These are phyloP conservation scores for Chlamydomonas reinhardtii DNA, from an alignment of 163 green algal genomes.

Conservation along the genomic window DNA sequence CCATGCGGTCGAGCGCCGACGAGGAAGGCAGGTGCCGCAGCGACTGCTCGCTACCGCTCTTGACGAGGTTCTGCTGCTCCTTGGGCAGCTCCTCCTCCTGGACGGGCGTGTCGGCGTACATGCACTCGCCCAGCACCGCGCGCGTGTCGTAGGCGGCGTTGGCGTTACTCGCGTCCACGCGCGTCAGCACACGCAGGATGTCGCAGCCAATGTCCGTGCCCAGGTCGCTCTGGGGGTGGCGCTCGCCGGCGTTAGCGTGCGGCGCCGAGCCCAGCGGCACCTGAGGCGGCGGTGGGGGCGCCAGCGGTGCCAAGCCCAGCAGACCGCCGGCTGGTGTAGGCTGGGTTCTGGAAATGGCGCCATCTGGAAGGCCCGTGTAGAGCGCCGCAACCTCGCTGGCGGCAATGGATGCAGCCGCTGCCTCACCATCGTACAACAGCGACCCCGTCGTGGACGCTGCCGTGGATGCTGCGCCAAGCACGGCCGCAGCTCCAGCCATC, in stretches of 20 bases:
- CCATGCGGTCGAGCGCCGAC: slow-evolving; percentile 24
- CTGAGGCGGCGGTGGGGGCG: background rate
- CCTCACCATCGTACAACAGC: background rate
- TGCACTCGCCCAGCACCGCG: slow-evolving; percentile 21
- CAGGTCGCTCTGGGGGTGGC: background rate
- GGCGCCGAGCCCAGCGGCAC: too few species aligned
- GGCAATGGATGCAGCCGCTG: background rate
- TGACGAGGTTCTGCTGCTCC: slow-evolving; percentile 16
- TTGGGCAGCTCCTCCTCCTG: background rate
- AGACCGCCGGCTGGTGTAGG: too few species aligned
- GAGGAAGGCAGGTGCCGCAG: slow-evolving; percentile 26
- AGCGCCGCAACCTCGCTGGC: background rate
- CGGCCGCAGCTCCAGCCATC: background rate
- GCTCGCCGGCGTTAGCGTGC: background rate
- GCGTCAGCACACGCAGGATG: slow-evolving; percentile 43
- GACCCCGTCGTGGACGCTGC: background rate
- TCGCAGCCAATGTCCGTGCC: slow-evolving; percentile 38
- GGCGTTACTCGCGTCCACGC: slow-evolving; percentile 32
- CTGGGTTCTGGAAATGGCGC: too few species aligned
- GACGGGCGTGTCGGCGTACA: slow-evolving; percentile 45
- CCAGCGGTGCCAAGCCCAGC: background rate
- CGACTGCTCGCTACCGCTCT: background rate
- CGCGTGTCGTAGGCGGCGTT: slow-evolving; percentile 18
- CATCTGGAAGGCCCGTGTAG: too few species aligned
- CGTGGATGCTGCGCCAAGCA: background rate